A percentile compares a stretch with the other conserved stretches of the same genome.
Evolutionary conservation across 495 filamentous ascomycete species (phyloP).

Genomic region (Aeminium ludgeri): DNA sequence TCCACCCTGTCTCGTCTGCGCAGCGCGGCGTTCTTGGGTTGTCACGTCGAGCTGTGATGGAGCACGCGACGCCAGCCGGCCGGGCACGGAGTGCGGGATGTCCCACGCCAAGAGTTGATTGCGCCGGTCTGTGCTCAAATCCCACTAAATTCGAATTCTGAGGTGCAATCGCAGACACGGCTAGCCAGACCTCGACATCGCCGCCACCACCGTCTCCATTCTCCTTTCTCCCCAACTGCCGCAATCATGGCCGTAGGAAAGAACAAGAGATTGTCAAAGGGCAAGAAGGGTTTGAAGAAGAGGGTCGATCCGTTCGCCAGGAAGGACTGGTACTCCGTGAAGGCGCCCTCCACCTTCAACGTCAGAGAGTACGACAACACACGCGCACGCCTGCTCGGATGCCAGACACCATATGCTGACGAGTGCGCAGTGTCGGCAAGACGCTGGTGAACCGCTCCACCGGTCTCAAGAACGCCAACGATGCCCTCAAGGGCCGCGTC

Average conservation of each 20-base stretch:
- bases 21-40: no score
- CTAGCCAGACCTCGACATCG: neutral
- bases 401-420: conserved; percentile 12
- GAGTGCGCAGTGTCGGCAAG: conserved; percentile 67
- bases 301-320: conserved; percentile 92
- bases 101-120: neutral
- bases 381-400: neutral
- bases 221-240: conserved; percentile 15
- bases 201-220: conserved; percentile 6
- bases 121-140: neutral
- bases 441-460: conserved; percentile 97
- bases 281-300: conserved; percentile 99
- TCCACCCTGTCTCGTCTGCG: no score
- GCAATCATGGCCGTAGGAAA: conserved; percentile 45
- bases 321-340: conserved; percentile 98
- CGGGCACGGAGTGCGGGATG: neutral
- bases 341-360: conserved; percentile 93
- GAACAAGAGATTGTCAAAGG: conserved; percentile 99
- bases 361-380: conserved; percentile 69
- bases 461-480: conserved; percentile 99
- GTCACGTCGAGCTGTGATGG: no score
- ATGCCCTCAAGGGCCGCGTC: conserved; percentile 94
- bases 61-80: no score
- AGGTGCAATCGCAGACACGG: no score
- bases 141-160: no score